These are phyloP conservation scores for Pseudozyma pruni DNA, from an alignment of 1,284 basidiomycete species.

Conservation along the genomic window DNA sequence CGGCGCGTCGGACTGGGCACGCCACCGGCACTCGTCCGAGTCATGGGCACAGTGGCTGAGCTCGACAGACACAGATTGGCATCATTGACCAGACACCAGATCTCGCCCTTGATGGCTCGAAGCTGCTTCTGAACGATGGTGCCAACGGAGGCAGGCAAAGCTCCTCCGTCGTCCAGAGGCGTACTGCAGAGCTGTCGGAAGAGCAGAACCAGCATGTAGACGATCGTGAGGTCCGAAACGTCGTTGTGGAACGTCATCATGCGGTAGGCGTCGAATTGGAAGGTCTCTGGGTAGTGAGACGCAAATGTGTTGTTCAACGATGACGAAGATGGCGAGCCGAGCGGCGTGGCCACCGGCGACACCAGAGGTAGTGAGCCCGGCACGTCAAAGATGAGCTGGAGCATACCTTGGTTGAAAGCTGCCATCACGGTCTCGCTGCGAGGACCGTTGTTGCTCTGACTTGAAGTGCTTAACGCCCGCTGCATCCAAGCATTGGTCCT, in stretches of 20 bases:
- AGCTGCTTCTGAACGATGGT: conserved; percentile 45
- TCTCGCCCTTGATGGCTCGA: conserved; percentile 74
- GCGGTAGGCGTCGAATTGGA: conserved; percentile 82
- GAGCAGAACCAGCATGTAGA: conserved; percentile 83
- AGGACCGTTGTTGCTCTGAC: neutral
- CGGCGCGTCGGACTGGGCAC: conserved; percentile 6
- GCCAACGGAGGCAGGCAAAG: conserved; percentile 24
- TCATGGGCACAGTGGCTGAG: conserved; percentile 10
- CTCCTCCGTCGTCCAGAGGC: conserved; percentile 72
- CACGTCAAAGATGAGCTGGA: conserved; percentile 77
- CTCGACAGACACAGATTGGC: conserved; percentile 64
- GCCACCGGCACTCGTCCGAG: conserved; percentile 1
- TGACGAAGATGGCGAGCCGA: conserved; percentile 66
- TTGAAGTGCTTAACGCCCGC: conserved; percentile 31
- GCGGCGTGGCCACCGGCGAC: conserved; percentile 51
- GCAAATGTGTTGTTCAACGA: conserved; percentile 55
- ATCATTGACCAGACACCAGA: conserved; percentile 78
- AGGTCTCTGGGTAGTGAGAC: conserved; percentile 73
- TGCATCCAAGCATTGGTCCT: conserved; percentile 77
- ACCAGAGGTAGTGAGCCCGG: conserved; percentile 69
- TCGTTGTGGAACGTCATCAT: conserved; percentile 78
- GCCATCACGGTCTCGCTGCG: conserved; percentile 68
- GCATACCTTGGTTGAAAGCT: conserved; percentile 75
- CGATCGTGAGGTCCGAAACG: conserved; percentile 78
- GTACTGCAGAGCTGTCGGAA: conserved; percentile 74